Base-by-base conservation (phyloP, 495 filamentous ascomycete genomes). In the Tuber magnatum region DNA sequence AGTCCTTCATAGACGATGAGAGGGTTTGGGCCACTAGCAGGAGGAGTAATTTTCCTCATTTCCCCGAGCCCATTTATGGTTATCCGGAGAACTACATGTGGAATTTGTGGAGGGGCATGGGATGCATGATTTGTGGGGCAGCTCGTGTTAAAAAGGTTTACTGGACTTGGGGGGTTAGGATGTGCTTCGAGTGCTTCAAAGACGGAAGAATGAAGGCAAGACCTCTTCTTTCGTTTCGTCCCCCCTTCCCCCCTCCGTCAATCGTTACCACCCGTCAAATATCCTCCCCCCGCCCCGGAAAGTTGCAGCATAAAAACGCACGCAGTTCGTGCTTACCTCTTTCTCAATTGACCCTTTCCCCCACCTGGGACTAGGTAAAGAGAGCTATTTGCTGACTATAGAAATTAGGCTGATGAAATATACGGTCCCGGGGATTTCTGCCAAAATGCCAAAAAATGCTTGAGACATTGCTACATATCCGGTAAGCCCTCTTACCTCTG, bases 391-490 rank as follows among this genome's bases (percentile, higher is more conserved):
- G 71, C 9, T 73, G 65, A 71, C 68, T 41, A n/a, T 38, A 69
- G 74, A 68, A 39, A 69, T 22, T 48, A 79, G 77, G 77, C 72
- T 42, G 77, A 79, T 61, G 77, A 79, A 24, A 79, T 79, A 65
- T 1, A 20, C 41, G 77, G 76, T 16, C 70, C 78, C 9, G 72
- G 69, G n/a, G 77, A 79, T 22, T 79, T 79, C 75, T 72, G 78
- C 42, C 74, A 70, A 70, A 68, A 72, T 72, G 77, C 77, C 10
- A 40, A 75, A 71, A 70, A 73, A 24, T 79, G 77, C 51, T 71
- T 79, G 73, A 79, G 77, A 70, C 77, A 79, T 79, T 79, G 77
- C 73, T 79, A 75, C 41, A 77, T 79, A 35, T 79, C 77, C 51
- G 77, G 77, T 79, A 72, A 51, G 70, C 28, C 61, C 32, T 18